Percentiles rank a stretch among this genome's conserved stretches.
These are phyloP conservation scores for Cytidiella melzeri DNA, from an alignment of 768 basidiomycete species.

Conservation along the genomic window DNA sequence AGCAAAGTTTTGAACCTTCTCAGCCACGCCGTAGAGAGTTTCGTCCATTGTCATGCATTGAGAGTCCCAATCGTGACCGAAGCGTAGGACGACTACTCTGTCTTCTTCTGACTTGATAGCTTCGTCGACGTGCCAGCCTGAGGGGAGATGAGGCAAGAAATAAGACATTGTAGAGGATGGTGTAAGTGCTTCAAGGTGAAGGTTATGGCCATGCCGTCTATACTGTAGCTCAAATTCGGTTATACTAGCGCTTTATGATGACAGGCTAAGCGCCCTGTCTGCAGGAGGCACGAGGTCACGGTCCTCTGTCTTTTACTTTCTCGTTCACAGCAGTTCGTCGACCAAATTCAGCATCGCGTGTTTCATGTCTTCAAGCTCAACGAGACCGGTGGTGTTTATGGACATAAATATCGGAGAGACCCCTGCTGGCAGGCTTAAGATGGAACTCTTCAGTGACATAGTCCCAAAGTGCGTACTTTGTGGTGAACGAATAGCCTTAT, in stretches of 20 bases:
- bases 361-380: slow-evolving; percentile 42
- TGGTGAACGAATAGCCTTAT: too few species aligned
- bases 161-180: slow-evolving; percentile 59
- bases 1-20: slow-evolving; percentile 98
- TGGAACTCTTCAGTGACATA: slow-evolving; percentile 95
- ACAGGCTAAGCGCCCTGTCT: background rate
- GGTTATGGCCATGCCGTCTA: too few species aligned
- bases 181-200: too few species aligned
- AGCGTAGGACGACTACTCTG: slow-evolving; percentile 88
- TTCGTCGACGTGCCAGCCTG: slow-evolving; percentile 98
- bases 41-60: slow-evolving; percentile 99
- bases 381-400: slow-evolving; percentile 92
- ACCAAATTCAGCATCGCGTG: too few species aligned
- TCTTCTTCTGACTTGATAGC: slow-evolving; percentile 98
- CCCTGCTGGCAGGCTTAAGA: slow-evolving; percentile 89
- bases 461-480: slow-evolving; percentile 78
- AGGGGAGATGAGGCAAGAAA: slow-evolving; percentile 81
- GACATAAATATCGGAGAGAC: slow-evolving; percentile 97
- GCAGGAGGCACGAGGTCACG: background rate
- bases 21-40: slow-evolving; percentile 84
- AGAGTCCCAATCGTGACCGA: slow-evolving; percentile 89
- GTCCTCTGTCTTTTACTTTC: background rate
- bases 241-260: background rate
- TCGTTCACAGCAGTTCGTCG: background rate
- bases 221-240: background rate